Evolutionary conservation across 768 basidiomycete species (phyloP).

Genomic region (Leccinum rimulosum): DNA sequence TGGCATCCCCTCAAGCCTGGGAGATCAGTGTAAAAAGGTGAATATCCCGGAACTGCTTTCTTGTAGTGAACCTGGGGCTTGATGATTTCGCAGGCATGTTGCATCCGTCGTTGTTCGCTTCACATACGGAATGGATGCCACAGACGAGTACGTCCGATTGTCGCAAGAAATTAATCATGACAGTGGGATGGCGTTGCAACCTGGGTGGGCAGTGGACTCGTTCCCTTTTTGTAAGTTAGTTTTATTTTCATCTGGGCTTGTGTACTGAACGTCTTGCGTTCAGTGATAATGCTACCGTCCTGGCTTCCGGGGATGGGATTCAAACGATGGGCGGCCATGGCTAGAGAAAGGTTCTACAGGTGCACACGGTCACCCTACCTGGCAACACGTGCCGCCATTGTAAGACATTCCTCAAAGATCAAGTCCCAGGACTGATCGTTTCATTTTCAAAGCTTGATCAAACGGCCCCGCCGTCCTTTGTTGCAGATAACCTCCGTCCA

Average conservation of each 20-base stretch:
- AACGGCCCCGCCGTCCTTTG: constrained; percentile 3
- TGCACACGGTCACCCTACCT: constrained; percentile 11
- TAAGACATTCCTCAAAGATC: not conserved
- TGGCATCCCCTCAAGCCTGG: not conserved
- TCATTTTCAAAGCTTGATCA: constrained; percentile 1
- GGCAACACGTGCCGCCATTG: constrained; percentile 4
- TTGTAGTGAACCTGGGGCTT: not conserved
- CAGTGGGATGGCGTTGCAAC: constrained; percentile 22
- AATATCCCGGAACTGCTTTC: not conserved
- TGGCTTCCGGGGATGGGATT: constrained; percentile 46
- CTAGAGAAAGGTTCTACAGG: constrained; percentile 9
- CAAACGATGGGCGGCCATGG: constrained; percentile 26
- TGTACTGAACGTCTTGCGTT: not conserved
- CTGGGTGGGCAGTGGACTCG: constrained; percentile 40
- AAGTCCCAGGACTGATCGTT: not conserved
- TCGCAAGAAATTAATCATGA: constrained; percentile 33
- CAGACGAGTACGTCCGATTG: constrained; percentile 25
- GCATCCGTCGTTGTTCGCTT: constrained; percentile 37
- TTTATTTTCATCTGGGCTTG: not conserved
- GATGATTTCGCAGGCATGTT: constrained; percentile 26
- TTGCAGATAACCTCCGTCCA: constrained; percentile 4
- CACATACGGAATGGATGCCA: constrained; percentile 41
- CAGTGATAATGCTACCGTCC: constrained; percentile 26
- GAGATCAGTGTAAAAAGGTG: constrained; percentile 2
- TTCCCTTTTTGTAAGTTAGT: constrained; percentile 36